Evolutionary conservation across 2,329 filamentous ascomycete species (phyloP).

Genomic region (Clathrospora elynae): DNA sequence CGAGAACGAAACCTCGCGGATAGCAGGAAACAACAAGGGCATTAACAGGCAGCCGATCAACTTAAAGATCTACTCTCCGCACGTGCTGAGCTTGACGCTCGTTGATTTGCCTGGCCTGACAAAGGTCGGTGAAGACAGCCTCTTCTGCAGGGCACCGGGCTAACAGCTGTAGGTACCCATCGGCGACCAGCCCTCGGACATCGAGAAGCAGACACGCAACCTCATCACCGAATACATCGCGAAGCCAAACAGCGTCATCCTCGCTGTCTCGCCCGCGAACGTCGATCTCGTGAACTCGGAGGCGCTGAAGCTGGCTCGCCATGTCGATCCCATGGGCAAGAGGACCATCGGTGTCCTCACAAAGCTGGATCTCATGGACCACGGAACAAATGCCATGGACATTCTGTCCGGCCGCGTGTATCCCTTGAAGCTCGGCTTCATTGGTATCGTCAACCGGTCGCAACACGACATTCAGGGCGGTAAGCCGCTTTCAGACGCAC

Average conservation of each 20-base stretch:
- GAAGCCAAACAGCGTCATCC: conserved; percentile 97
- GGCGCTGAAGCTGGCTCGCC: conserved; percentile 90
- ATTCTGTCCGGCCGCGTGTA: conserved; percentile 98
- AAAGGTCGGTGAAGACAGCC: conserved; percentile 64
- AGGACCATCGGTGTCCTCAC: conserved; percentile 96
- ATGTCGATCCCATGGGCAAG: conserved; percentile 93
- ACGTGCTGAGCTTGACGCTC: conserved; percentile 93
- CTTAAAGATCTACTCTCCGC: conserved; percentile 95
- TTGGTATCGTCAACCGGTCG: conserved; percentile 95
- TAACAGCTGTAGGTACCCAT: conserved; percentile 75
- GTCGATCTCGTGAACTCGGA: conserved; percentile 99
- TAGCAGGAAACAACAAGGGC: conserved; percentile 95
- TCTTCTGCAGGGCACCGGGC: conserved; percentile 15
- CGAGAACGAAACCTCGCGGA: conserved; percentile 92
- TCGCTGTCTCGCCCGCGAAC: conserved; percentile 95
- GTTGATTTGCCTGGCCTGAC: conserved; percentile 96
- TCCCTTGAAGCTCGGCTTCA: conserved; percentile 94
- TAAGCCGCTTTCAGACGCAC: conserved; percentile 90
- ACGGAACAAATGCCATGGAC: conserved; percentile 95
- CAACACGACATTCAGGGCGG: conserved; percentile 97
- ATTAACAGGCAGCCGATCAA: conserved; percentile 98
- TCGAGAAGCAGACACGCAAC: conserved; percentile 97
- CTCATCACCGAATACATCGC: conserved; percentile 98
- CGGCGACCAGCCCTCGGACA: conserved; percentile 94
- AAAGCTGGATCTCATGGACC: conserved; percentile 97